These are phyloP conservation scores for Hymenoscyphus linearis DNA, from an alignment of 2,329 filamentous ascomycete genomes.

Conservation along the genomic window DNA sequence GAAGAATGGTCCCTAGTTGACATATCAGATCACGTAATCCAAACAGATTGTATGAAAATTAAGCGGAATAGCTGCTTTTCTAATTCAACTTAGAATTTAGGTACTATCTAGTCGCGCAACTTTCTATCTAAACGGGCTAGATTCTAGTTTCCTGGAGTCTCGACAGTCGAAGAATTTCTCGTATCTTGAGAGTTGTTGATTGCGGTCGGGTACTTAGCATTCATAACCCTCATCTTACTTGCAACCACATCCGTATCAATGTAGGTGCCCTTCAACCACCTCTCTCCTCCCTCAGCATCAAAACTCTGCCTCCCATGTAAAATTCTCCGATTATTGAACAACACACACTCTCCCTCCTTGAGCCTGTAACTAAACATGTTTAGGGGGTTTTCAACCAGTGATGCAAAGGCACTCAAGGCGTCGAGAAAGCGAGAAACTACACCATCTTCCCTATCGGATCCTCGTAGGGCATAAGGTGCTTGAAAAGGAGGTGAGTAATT, in stretches of 20 bases:
- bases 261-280: constrained; percentile 86
- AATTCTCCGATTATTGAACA: constrained; percentile 89
- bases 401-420: constrained; percentile 49
- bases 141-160: too few species aligned
- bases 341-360: constrained; percentile 75
- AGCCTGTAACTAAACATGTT: constrained; percentile 68
- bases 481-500: constrained; percentile 83
- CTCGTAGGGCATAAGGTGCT: constrained; percentile 33
- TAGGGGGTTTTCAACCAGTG: constrained; percentile 48
- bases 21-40: too few species aligned
- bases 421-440: constrained; percentile 33
- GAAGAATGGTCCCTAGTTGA: not conserved
- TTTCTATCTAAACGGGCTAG: too few species aligned
- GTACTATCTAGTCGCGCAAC: too few species aligned
- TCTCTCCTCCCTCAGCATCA: constrained; percentile 57
- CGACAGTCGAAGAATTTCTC: not conserved
- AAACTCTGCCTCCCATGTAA: constrained; percentile 79
- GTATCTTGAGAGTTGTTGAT: too few species aligned
- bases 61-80: too few species aligned
- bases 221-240: constrained; percentile 40
- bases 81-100: too few species aligned
- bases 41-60: too few species aligned
- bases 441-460: constrained; percentile 13
- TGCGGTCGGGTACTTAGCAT: not conserved
- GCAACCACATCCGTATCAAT: constrained; percentile 61